A percentile compares a stretch with the other conserved stretches of the same genome.
Evolutionary conservation across 129 eudicot species (phyloP).

Genomic region (Tanacetum coccineum): DNA sequence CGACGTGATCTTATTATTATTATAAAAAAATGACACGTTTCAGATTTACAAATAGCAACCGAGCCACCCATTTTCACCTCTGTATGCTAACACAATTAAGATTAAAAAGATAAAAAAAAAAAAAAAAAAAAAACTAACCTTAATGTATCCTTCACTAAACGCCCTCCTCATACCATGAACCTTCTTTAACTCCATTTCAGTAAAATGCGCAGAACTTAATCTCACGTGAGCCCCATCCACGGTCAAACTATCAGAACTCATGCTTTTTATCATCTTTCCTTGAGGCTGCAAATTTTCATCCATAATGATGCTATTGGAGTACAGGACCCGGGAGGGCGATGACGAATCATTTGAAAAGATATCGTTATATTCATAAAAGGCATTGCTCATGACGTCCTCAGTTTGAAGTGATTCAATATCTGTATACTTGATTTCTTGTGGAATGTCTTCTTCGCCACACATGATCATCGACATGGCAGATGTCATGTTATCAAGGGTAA

Average conservation of each 20-base stretch:
- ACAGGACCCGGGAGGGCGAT: slow-evolving; percentile 34
- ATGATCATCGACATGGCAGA: slow-evolving; percentile 57
- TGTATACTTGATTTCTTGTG: slow-evolving; percentile 42
- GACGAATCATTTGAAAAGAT: slow-evolving; percentile 46
- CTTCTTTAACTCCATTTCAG: slow-evolving; percentile 44
- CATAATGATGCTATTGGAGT: slow-evolving; percentile 22
- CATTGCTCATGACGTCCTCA: slow-evolving; percentile 58
- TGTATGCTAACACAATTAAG: background rate
- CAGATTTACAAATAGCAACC: too few species aligned
- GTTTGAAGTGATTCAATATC: slow-evolving; percentile 47
- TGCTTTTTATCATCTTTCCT: slow-evolving; percentile 49
- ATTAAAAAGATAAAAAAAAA: background rate
- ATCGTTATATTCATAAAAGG: slow-evolving; percentile 46
- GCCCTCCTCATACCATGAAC: slow-evolving; percentile 74
- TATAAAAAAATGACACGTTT: too few species aligned
- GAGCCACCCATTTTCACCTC: background rate
- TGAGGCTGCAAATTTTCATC: slow-evolving; percentile 33
- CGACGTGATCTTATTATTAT: too few species aligned
- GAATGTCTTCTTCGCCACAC: slow-evolving; percentile 48
- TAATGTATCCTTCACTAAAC: slow-evolving; percentile 74
- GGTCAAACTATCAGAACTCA: slow-evolving; percentile 55
- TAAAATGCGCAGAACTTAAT: slow-evolving; percentile 49
- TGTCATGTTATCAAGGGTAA: slow-evolving; percentile 49
- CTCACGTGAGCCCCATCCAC: slow-evolving; percentile 42
- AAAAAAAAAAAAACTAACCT: slow-evolving; percentile 45